Conservation (phyloP, 2,329 filamentous ascomycete genomes). For the Rhinocladiella similis region DNA sequence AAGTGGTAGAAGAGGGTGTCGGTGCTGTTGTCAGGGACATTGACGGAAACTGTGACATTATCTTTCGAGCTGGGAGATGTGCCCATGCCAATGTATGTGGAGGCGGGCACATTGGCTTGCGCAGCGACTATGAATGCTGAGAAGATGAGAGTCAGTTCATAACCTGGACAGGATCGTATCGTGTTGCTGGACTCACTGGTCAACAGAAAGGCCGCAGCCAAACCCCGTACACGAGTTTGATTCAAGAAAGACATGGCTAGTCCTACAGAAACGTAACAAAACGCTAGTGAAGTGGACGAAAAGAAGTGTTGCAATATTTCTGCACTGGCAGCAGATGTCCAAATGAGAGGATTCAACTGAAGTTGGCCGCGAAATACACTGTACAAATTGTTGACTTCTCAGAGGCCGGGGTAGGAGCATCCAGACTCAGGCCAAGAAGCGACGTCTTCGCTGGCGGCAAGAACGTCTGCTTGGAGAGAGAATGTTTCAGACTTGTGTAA, state of each 20-base stretch:
- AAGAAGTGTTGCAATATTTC: too few species aligned
- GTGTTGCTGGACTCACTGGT: constrained; percentile 10
- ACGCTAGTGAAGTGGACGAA: too few species aligned
- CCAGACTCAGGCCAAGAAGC: background rate
- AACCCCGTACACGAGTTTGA: constrained; percentile 7
- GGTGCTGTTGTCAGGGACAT: constrained; percentile 26
- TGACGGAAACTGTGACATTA: constrained; percentile 29
- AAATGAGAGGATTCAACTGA: background rate
- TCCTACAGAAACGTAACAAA: background rate
- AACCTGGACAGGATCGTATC: background rate
- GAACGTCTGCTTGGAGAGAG: constrained; percentile 7
- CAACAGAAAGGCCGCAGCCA: constrained; percentile 10
- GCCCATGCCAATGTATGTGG: constrained; percentile 17
- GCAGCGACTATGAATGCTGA: constrained; percentile 16
- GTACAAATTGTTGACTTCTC: too few species aligned
- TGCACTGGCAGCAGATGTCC: background rate
- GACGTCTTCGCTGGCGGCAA: constrained; percentile 3
- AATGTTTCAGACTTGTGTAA: constrained; percentile 13
- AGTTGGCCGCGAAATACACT: too few species aligned
- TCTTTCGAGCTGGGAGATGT: constrained; percentile 17
- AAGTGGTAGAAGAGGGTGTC: constrained; percentile 30
- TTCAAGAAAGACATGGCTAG: constrained; percentile 4
- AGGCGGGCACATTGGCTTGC: constrained; percentile 20
- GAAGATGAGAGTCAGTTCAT: background rate
- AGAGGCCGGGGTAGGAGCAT: too few species aligned